Evolutionary conservation across 176 grass and related monocot species (phyloP).

Genomic region (Musa troglodytarum): DNA sequence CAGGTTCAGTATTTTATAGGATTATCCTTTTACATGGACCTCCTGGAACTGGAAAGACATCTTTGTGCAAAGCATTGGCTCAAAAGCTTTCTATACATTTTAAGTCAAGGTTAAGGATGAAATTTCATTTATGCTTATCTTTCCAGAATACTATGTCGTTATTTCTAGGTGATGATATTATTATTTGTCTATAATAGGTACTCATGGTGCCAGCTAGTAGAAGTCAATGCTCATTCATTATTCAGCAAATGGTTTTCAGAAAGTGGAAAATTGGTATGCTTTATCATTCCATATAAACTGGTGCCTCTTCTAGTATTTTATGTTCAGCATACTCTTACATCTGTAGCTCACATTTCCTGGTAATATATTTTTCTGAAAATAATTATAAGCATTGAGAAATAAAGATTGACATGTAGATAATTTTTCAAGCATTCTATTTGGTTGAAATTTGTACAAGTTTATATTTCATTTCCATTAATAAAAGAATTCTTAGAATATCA

Average conservation of each 20-base stretch:
- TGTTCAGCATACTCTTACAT: neutral
- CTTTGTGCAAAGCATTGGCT: conserved; percentile 94
- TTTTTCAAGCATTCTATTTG: no score
- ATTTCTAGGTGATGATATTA: conserved; percentile 15
- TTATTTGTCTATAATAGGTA: conserved; percentile 49
- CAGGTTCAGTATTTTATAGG: conserved; percentile 29
- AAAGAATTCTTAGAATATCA: no score
- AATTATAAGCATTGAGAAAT: neutral
- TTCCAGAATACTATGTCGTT: neutral
- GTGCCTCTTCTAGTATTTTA: neutral
- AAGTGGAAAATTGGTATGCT: conserved; percentile 95
- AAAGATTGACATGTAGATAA: neutral
- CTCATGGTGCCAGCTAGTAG: conserved; percentile 77
- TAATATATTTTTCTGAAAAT: neutral
- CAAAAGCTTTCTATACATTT: conserved; percentile 96
- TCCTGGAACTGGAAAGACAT: conserved; percentile 98
- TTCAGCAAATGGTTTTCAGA: conserved; percentile 99
- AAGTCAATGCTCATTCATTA: conserved; percentile 98
- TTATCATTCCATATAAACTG: conserved; percentile 12
- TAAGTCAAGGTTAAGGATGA: conserved; percentile 58
- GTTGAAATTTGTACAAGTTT: no score
- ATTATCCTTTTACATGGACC: conserved; percentile 98
- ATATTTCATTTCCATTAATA: no score
- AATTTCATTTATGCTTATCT: conserved; percentile 9
- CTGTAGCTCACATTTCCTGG: neutral